Conservation (phyloP, 1,284 basidiomycete species). For the Irpex sp. region DNA sequence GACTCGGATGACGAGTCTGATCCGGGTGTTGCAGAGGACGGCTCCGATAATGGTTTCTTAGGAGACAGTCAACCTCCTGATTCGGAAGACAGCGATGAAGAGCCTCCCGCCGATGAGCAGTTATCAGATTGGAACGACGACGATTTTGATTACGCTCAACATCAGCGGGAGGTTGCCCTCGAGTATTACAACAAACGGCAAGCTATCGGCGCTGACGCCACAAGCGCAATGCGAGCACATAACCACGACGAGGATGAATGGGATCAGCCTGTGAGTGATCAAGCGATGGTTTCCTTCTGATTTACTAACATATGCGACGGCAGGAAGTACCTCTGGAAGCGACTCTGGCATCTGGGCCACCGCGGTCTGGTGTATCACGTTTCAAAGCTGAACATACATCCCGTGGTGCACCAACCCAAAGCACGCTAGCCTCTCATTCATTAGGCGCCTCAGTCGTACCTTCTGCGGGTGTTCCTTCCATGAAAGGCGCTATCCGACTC, state of each 20-base stretch:
- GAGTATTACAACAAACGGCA: slow-evolving; percentile 63
- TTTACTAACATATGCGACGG: neutral
- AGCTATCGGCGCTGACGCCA: slow-evolving; percentile 49
- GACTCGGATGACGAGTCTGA: slow-evolving; percentile 52
- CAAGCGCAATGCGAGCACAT: slow-evolving; percentile 46
- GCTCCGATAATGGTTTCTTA: slow-evolving; percentile 15
- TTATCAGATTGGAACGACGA: slow-evolving; percentile 42
- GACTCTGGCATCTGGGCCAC: slow-evolving; percentile 29
- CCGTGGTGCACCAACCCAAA: slow-evolving; percentile 30
- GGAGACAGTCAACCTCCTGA: slow-evolving; percentile 9
- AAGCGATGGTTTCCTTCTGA: neutral
- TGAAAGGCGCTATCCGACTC: slow-evolving; percentile 54
- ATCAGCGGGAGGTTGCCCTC: slow-evolving; percentile 72
- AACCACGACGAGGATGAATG: slow-evolving; percentile 38
- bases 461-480: slow-evolving; percentile 42
- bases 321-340: slow-evolving; percentile 41
- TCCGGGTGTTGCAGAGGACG: slow-evolving; percentile 23
- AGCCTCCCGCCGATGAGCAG: slow-evolving; percentile 25
- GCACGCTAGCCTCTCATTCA: slow-evolving; percentile 29
- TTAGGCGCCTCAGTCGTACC: slow-evolving; percentile 49
- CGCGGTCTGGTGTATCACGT: slow-evolving; percentile 52
- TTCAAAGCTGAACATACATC: slow-evolving; percentile 57
- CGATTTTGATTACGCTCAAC: slow-evolving; percentile 56
- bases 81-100: slow-evolving; percentile 23
- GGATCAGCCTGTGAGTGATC: slow-evolving; percentile 37